Percentiles rank a stretch among this genome's conserved stretches.
phyloP scores from a whole-genome alignment of 2,329 filamentous ascomycete species.

The Fusarium concolor region DNA sequence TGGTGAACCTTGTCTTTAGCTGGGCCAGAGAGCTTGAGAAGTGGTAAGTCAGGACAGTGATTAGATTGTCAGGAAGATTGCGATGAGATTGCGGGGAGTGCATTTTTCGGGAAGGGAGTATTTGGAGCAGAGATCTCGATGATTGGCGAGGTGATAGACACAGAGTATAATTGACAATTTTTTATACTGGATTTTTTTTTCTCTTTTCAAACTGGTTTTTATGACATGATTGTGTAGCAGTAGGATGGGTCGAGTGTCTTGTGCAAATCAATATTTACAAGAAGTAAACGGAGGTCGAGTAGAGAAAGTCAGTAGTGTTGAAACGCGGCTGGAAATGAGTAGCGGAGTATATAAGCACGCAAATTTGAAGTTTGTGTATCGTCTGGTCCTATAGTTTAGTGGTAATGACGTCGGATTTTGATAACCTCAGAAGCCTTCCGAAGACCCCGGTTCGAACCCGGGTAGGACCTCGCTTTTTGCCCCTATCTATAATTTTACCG shows the following conservation, averaged over 20 bases:
- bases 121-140: not conserved
- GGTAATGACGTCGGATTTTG: conserved; percentile 36
- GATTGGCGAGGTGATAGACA: not conserved
- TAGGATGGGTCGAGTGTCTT: no score
- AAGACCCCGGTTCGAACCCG: conserved; percentile 35
- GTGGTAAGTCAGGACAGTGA: not conserved
- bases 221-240: not conserved
- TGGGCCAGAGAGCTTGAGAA: not conserved
- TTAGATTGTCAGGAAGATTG: not conserved
- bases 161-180: not conserved
- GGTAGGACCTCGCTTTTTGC: conserved; percentile 30
- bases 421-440: conserved; percentile 22
- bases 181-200: not conserved
- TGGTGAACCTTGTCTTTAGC: not conserved
- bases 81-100: not conserved
- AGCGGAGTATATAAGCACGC: not conserved
- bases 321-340: rapidly evolving
- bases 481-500: rapidly evolving
- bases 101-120: not conserved
- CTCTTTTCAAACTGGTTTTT: not conserved
- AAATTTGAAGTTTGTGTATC: not conserved
- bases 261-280: no score
- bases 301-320: no score
- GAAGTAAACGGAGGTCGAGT: no score
- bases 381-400: conserved; percentile 32